Base-by-base conservation (phyloP, 2,329 filamentous ascomycete genomes). In the Pseudocercospora vitis region DNA sequence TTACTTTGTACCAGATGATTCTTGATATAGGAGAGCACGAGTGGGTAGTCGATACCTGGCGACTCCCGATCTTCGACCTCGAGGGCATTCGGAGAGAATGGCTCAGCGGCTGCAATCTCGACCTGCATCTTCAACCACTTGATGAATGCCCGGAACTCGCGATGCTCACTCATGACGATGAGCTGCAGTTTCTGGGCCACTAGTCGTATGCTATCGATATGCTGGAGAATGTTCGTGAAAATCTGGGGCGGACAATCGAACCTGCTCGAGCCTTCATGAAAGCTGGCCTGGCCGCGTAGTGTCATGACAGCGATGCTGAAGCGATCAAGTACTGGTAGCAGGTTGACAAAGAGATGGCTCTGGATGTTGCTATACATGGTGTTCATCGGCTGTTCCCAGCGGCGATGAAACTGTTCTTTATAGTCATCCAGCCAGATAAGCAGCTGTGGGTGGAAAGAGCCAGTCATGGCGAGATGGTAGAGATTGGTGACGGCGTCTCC, bases 331-430 rank as follows among this genome's bases (percentile, higher is more conserved):
- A 89, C 90, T 0, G 94, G 94, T 2, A 97, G 78, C 48, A 96
- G 84, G 68, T 95, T 91, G 67, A 96, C 87, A 66, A 96, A 91
- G 0, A 91, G 78, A 9, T 97, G 78, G 48, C 83, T 81, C 46
- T 90, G 83, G 7, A 97, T 79, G 50, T 84, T 86, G 55, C 89
- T 85, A 16, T 96, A 85, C 1, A 91, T 89, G 3, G 84, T 83
- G 1, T 82, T 80, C 2, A 95, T 87, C 4, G 88, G 86, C 66
- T 92, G 95, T 59, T 97, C 91, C 94, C 94, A 99, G 45, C 94
- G 81, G 72, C 96, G 96, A 64, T 95, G 89, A 33, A 63, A 62
- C 2, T 56, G 59, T 18, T 68, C 66, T 44, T 64, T 64, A 37
- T 68, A 56, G 32, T 70, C 66, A 12, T 53, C 60, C 1, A 99